A percentile compares a stretch with the other conserved stretches of the same genome.
phyloP scores from a whole-genome alignment of 495 filamentous ascomycete genomes.

The Penicillium crystallinum region DNA sequence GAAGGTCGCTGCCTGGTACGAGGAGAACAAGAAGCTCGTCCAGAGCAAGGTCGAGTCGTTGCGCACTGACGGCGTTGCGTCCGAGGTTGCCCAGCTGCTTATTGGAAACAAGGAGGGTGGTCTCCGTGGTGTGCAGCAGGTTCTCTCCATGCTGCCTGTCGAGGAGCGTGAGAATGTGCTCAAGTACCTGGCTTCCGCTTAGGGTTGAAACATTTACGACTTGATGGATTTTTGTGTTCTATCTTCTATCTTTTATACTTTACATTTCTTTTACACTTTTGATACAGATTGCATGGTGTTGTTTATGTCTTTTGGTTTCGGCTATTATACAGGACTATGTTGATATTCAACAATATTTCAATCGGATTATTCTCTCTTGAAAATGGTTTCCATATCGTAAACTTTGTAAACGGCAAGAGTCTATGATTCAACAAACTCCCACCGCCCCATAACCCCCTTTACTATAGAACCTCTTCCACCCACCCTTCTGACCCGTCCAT shows the following conservation, averaged over 20 bases:
- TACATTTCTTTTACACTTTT: background rate
- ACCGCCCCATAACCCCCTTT: background rate
- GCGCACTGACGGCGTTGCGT: constrained; percentile 69
- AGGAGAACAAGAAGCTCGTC: constrained; percentile 84
- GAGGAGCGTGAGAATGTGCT: constrained; percentile 82
- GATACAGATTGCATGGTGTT: constrained; percentile 4
- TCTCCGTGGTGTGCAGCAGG: constrained; percentile 80
- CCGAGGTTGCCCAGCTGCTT: constrained; percentile 73
- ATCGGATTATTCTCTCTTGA: too few relatives aligned
- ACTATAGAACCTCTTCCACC: background rate
- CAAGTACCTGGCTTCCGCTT: constrained; percentile 56
- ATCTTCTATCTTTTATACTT: background rate
- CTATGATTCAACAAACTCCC: background rate
- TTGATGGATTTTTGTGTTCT: background rate
- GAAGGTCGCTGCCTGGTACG: constrained; percentile 91
- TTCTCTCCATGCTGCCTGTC: constrained; percentile 79
- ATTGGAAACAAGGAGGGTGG: constrained; percentile 70
- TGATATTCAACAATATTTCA: too few relatives aligned
- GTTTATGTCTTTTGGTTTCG: background rate
- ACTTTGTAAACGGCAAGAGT: background rate
- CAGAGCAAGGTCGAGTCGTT: constrained; percentile 72
- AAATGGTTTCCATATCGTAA: too few relatives aligned
- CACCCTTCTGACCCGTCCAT: constrained; percentile 1
- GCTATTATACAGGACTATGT: background rate
- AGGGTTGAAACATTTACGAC: constrained; percentile 10